Evolutionary conservation across 192 early-diverging fungal species (phyloP), one percentile per base, ranked within the genome.

Genomic region (Geosiphon pyriformis): DNA sequence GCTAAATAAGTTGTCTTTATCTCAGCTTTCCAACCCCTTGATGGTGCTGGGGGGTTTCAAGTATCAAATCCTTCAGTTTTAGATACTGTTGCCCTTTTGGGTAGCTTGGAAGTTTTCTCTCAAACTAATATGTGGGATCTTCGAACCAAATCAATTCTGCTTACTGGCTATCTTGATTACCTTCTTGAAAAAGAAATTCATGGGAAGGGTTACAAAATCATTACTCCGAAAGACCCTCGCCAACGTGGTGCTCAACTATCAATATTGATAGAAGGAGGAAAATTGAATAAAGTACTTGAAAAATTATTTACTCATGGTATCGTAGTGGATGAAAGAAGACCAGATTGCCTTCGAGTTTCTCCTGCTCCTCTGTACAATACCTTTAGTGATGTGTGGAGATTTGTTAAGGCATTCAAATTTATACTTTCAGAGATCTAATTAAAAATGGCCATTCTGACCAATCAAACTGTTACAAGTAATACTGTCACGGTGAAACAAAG

Each of bases 291-390:
- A 46, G 83, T 94, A 4, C 88, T 90, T 79, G 71, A 80, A 0
- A 82, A 69, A 0, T 76, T 98, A 66, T 58, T 70, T 23, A 66
- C 57, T 6, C 67, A 79, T 2, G 94, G 89, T 4, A 82, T 95
- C 7, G 80, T 96, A 37, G 85, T 86, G 22, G 96, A 98, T 67
- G 91, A 94, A 66, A 80, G 96, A 31, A 89, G 90, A 67, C 94
- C 94, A 0, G 85, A 93, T 80, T 90, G 90, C 32, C 93, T 98
- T 65, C 81, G 96, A 42, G 76, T 98, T 30, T 88, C 92, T 3
- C 96, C 96, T 10, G 83, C 83, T 17, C 94, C 96, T 17, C 78
- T 98, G 29, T 98, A 97, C 74, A 92, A 94, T 73, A 85, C 82
- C 1, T 97, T 92, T 74, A 72, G 59, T 30, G 96, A 98, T 56